Evolutionary conservation across 2,329 filamentous ascomycete genomes (phyloP).

Genomic region (Dryadomyces sulphureus): DNA sequence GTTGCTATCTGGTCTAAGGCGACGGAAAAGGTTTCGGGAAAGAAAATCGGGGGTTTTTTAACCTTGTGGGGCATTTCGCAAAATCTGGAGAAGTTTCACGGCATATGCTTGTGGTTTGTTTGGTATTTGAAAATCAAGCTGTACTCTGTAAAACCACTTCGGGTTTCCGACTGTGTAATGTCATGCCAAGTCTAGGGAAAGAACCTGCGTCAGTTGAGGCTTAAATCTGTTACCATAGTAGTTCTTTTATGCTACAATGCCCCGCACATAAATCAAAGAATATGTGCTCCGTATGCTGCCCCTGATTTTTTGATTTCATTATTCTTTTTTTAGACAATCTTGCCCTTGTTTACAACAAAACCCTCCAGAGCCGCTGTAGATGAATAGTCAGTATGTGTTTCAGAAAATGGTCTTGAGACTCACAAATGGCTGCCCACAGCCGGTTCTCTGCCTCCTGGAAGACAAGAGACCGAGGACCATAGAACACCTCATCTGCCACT

Average conservation of each 20-base stretch:
- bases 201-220: no score
- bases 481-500: conserved; percentile 90
- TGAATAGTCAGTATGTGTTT: background rate
- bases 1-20: background rate
- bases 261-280: background rate
- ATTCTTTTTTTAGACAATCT: conserved; percentile 32
- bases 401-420: conserved; percentile 17
- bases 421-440: conserved; percentile 73
- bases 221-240: no score
- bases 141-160: background rate
- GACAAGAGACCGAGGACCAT: conserved; percentile 69
- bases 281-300: background rate
- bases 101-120: background rate
- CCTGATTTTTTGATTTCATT: background rate
- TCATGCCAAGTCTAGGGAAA: no score
- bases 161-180: no score
- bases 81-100: background rate
- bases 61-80: background rate
- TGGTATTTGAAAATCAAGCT: background rate
- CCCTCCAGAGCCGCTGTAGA: conserved; percentile 59
- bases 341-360: conserved; percentile 90
- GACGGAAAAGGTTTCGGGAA: background rate
- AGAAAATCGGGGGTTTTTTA: background rate
- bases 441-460: conserved; percentile 93
- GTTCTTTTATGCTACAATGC: no score